phyloP scores from a whole-genome alignment of 2,329 filamentous ascomycete genomes.

The Byssochlamys sp. region DNA sequence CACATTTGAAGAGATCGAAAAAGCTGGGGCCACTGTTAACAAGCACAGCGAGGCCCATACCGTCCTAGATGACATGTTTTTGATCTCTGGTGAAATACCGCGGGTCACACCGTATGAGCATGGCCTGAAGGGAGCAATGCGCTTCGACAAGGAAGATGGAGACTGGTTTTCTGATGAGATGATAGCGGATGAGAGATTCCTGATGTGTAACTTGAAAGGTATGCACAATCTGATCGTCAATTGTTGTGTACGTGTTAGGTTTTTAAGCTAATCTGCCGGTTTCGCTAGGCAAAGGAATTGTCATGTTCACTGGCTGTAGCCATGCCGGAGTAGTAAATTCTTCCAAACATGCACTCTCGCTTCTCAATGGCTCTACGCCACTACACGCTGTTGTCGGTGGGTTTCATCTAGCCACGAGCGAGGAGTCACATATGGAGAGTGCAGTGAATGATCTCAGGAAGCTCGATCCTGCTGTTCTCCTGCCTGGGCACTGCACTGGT shows the following conservation, averaged over 20 bases:
- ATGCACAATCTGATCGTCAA: slow-evolving; percentile 1
- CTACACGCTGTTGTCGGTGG: slow-evolving; percentile 46
- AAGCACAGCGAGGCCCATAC: slow-evolving; percentile 35
- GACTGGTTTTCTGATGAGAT: slow-evolving; percentile 42
- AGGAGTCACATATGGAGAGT: slow-evolving; percentile 33
- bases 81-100: slow-evolving; percentile 47
- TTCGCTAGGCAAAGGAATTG: slow-evolving; percentile 40
- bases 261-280: neutral
- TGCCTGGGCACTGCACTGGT: slow-evolving; percentile 49
- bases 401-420: slow-evolving; percentile 44
- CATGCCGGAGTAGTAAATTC: slow-evolving; percentile 49
- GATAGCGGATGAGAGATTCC: slow-evolving; percentile 45
- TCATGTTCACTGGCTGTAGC: slow-evolving; percentile 49
- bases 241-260: neutral
- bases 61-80: slow-evolving; percentile 42
- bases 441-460: slow-evolving; percentile 42
- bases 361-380: slow-evolving; percentile 27
- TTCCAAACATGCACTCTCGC: slow-evolving; percentile 36
- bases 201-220: slow-evolving; percentile 47
- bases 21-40: slow-evolving; percentile 32
- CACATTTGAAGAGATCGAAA: slow-evolving; percentile 39
- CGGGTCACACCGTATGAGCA: slow-evolving; percentile 42
- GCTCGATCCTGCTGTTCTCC: slow-evolving; percentile 39
- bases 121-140: slow-evolving; percentile 38
- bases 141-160: slow-evolving; percentile 30